Evolutionary conservation across 2,329 filamentous ascomycete species (phyloP).

Genomic region (Penicillium sp.): DNA sequence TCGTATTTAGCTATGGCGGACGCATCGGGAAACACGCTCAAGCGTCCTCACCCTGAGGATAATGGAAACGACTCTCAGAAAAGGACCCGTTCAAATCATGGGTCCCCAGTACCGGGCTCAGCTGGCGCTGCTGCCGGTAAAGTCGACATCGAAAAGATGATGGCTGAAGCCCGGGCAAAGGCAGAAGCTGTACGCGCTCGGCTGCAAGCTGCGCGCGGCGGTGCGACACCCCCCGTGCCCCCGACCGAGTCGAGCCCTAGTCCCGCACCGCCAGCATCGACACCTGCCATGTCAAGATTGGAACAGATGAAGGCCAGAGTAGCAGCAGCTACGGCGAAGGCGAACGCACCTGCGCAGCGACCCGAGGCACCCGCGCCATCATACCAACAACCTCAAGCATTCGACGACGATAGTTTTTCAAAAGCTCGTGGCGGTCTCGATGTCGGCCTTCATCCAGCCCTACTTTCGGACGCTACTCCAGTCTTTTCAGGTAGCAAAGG

Average conservation of each 20-base stretch:
- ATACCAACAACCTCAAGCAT: constrained; percentile 43
- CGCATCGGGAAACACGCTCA: constrained; percentile 44
- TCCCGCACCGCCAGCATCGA: constrained; percentile 33
- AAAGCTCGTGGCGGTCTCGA: constrained; percentile 67
- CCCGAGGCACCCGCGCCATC: constrained; percentile 37
- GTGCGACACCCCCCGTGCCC: constrained; percentile 24
- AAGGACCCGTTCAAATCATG: constrained; percentile 51
- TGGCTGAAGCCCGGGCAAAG: constrained; percentile 50
- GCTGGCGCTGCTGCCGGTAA: constrained; percentile 36
- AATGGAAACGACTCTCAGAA: constrained; percentile 48
- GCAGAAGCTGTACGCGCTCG: constrained; percentile 51
- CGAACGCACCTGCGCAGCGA: constrained; percentile 47
- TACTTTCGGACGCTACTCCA: constrained; percentile 54
- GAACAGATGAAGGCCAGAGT: constrained; percentile 79
- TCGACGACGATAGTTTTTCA: constrained; percentile 50
- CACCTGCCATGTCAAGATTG: constrained; percentile 62
- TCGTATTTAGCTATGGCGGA: constrained; percentile 40
- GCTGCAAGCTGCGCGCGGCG: constrained; percentile 41
- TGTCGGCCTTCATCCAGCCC: constrained; percentile 74
- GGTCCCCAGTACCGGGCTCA: constrained; percentile 46
- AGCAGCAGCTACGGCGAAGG: constrained; percentile 66
- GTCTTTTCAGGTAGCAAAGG: constrained; percentile 46
- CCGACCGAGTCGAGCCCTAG: constrained; percentile 37
- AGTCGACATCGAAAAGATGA: constrained; percentile 48
- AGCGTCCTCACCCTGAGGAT: constrained; percentile 51